These are phyloP conservation scores for Chlamydomonas eustigma DNA, from an alignment of 139 green algal genomes.

Conservation along the genomic window DNA sequence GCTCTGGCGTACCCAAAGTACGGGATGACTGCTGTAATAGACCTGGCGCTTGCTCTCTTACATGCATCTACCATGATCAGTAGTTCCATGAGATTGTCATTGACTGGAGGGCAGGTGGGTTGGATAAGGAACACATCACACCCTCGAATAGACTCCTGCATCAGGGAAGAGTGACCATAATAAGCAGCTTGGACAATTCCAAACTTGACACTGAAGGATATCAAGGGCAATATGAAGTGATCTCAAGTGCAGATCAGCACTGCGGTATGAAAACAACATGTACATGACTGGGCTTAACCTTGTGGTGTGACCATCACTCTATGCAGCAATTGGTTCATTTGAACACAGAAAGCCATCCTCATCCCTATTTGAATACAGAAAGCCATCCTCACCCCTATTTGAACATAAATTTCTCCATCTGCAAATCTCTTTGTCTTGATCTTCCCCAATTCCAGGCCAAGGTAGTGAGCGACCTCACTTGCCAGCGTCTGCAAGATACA, in stretches of 20 bases:
- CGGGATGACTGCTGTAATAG: conserved; percentile 94
- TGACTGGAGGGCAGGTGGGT: conserved; percentile 90
- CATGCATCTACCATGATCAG: conserved; percentile 70
- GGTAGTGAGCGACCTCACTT: conserved; percentile 92
- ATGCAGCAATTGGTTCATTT: too few relatives aligned
- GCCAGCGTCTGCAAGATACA: conserved; percentile 54
- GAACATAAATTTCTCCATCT: conserved; percentile 98
- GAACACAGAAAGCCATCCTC: too few relatives aligned
- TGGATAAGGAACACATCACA: conserved; percentile 99
- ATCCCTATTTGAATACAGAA: conserved; percentile 93
- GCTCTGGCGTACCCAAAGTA: conserved; percentile 93
- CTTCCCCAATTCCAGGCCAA: conserved; percentile 89
- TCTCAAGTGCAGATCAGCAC: too few relatives aligned
- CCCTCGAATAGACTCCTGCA: conserved; percentile 92
- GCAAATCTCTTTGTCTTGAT: conserved; percentile 98
- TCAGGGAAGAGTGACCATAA: not conserved
- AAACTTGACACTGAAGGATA: too few relatives aligned
- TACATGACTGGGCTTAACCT: too few relatives aligned
- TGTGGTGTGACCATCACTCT: too few relatives aligned
- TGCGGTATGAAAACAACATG: too few relatives aligned
- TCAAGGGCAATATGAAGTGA: too few relatives aligned
- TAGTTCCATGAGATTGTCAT: conserved; percentile 98
- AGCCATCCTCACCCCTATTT: conserved; percentile 63
- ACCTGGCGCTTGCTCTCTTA: conserved; percentile 84
- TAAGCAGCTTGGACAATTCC: not conserved